Percentiles rank a stretch among this genome's conserved stretches.
phyloP scores from a whole-genome alignment of 1,139 yeast genomes.

The Trichomonascaceae sp. region DNA sequence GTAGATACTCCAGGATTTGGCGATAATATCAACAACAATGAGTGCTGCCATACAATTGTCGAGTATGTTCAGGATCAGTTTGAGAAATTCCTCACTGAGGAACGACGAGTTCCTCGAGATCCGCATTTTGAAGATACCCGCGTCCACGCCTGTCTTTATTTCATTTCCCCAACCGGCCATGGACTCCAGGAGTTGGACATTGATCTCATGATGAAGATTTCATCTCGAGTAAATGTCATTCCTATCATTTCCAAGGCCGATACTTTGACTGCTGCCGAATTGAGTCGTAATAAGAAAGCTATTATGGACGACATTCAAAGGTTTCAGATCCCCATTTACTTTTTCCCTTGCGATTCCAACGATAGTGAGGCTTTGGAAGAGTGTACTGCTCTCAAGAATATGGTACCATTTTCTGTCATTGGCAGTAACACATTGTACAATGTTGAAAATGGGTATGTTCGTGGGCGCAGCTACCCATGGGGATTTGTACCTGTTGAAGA shows the following conservation, averaged over 20 bases:
- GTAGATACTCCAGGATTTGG: slow-evolving; percentile 83
- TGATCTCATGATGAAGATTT: slow-evolving; percentile 68
- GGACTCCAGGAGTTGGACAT: slow-evolving; percentile 71
- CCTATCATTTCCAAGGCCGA: slow-evolving; percentile 89
- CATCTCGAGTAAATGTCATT: slow-evolving; percentile 76
- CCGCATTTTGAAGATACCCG: slow-evolving; percentile 69
- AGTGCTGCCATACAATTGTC: slow-evolving; percentile 61
- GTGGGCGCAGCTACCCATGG: slow-evolving; percentile 94
- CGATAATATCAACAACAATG: slow-evolving; percentile 58
- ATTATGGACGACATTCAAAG: slow-evolving; percentile 68
- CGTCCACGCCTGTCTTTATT: slow-evolving; percentile 67
- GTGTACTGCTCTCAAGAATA: slow-evolving; percentile 63
- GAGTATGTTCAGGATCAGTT: slow-evolving; percentile 80
- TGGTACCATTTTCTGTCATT: slow-evolving; percentile 84
- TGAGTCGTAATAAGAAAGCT: slow-evolving; percentile 57
- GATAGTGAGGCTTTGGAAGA: slow-evolving; percentile 72
- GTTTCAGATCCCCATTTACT: slow-evolving; percentile 76
- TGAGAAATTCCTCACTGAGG: slow-evolving; percentile 88
- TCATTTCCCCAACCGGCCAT: slow-evolving; percentile 69
- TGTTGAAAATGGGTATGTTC: slow-evolving; percentile 34
- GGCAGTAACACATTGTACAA: slow-evolving; percentile 41
- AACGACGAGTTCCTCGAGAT: slow-evolving; percentile 80
- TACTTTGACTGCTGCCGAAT: slow-evolving; percentile 71
- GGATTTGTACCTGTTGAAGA: slow-evolving; percentile 68
- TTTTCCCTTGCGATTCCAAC: slow-evolving; percentile 61